A percentile compares a stretch with the other conserved stretches of the same genome.
Conservation (phyloP, 2,329 filamentous ascomycete species). For the Dichotomopilus funicola region DNA sequence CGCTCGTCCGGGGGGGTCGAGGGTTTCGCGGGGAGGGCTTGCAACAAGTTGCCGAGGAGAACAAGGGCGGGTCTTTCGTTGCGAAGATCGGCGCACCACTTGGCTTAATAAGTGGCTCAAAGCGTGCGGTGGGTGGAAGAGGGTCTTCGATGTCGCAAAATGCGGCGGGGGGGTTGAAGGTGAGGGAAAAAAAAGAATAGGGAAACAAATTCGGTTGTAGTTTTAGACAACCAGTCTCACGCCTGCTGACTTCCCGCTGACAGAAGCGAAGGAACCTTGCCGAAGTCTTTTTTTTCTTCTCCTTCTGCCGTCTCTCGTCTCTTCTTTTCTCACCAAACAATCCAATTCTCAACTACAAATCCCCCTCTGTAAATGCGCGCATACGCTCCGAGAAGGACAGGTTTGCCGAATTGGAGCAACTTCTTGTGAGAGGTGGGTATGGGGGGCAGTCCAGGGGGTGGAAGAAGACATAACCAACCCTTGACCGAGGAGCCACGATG, state of each 20-base stretch:
- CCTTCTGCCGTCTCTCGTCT: too few species aligned
- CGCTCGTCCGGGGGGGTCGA: too few species aligned
- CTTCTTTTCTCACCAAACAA: neutral
- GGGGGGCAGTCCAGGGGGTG: neutral
- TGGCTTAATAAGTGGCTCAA: slow-evolving; percentile 11
- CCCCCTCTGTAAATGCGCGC: neutral
- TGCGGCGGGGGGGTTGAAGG: neutral
- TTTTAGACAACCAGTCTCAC: neutral
- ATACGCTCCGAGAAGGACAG: slow-evolving; percentile 3
- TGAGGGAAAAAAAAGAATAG: slow-evolving; percentile 7
- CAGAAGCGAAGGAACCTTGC: neutral
- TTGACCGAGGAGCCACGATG: neutral
- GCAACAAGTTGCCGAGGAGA: neutral
- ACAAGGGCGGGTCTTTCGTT: neutral
- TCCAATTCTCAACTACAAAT: neutral
- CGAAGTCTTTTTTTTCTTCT: neutral
- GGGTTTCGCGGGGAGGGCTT: too few species aligned
- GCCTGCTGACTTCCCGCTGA: slow-evolving; percentile 5
- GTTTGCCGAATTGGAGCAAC: slow-evolving; percentile 2
- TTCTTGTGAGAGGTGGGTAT: slow-evolving; percentile 14
- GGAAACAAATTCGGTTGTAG: too few species aligned
- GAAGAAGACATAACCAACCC: neutral
- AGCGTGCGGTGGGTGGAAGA: neutral
- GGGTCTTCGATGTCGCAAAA: neutral
- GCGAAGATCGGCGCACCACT: slow-evolving; percentile 3